Evolutionary conservation across 2,329 filamentous ascomycete genomes (phyloP).

Genomic region (Aspergillus fructus): DNA sequence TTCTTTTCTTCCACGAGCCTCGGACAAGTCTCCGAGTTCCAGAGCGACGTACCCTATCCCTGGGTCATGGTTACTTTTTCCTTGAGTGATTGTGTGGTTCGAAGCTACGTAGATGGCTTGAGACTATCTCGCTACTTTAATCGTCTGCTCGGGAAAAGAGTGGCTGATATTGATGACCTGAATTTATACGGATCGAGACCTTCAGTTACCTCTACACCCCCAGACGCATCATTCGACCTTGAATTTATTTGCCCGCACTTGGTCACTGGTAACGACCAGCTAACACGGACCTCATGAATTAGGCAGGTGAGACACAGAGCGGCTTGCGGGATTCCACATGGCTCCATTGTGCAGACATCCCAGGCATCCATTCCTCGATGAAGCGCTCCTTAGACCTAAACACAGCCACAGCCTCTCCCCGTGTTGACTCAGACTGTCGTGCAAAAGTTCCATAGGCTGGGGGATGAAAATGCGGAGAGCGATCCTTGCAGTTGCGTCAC

Average conservation of each 20-base stretch:
- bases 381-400: background rate
- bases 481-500: slow-evolving; percentile 9
- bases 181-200: background rate
- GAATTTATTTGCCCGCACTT: background rate
- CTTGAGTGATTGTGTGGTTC: background rate
- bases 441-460: slow-evolving; percentile 5
- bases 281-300: background rate
- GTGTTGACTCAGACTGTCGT: background rate
- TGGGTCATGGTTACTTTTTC: slow-evolving; percentile 3
- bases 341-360: slow-evolving; percentile 4
- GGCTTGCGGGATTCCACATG: slow-evolving; percentile 1
- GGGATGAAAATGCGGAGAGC: slow-evolving; percentile 2
- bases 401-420: slow-evolving; percentile 1
- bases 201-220: background rate
- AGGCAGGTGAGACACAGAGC: background rate
- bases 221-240: background rate
- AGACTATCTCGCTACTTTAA: background rate
- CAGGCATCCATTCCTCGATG: background rate
- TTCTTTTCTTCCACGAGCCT: background rate
- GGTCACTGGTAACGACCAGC: background rate
- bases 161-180: background rate
- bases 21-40: background rate
- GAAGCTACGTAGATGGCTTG: background rate
- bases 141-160: background rate
- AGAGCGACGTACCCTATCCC: background rate